These are phyloP conservation scores for Phytophthora vignae DNA, from an alignment of 352 stramenopile species.

Conservation along the genomic window DNA sequence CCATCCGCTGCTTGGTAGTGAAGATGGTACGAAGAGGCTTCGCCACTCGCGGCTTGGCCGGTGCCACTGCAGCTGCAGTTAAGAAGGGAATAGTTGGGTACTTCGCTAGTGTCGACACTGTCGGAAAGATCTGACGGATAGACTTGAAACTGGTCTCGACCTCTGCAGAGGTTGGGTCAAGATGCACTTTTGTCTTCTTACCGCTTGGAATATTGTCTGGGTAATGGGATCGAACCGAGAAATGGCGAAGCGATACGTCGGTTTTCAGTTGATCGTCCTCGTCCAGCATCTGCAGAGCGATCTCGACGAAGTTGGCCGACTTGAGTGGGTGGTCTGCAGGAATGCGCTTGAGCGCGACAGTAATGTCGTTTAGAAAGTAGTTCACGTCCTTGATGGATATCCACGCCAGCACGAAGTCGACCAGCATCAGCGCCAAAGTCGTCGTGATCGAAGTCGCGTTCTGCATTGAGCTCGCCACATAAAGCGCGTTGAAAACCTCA, in stretches of 20 bases:
- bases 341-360: slow-evolving; percentile 13
- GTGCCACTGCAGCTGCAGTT: neutral
- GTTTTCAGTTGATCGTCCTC: slow-evolving; percentile 15
- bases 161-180: neutral
- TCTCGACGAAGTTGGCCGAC: slow-evolving; percentile 22
- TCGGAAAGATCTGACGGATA: neutral
- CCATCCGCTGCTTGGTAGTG: slow-evolving; percentile 8
- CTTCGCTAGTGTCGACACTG: slow-evolving; percentile 12
- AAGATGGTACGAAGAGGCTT: slow-evolving; percentile 11
- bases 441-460: slow-evolving; percentile 43
- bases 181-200: slow-evolving; percentile 5
- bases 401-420: slow-evolving; percentile 49
- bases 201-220: neutral
- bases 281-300: slow-evolving; percentile 28
- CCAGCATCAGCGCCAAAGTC: slow-evolving; percentile 31
- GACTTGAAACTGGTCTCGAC: slow-evolving; percentile 1
- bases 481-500: slow-evolving; percentile 65
- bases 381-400: slow-evolving; percentile 44
- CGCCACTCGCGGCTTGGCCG: neutral
- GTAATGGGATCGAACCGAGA: slow-evolving; percentile 3
- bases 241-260: slow-evolving; percentile 11
- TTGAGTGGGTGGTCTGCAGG: slow-evolving; percentile 19
- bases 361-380: slow-evolving; percentile 19
- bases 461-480: slow-evolving; percentile 54
- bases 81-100: slow-evolving; percentile 6